Base-by-base conservation (phyloP, 2,329 filamentous ascomycete genomes). In the Arthrobotrys musiformis region DNA sequence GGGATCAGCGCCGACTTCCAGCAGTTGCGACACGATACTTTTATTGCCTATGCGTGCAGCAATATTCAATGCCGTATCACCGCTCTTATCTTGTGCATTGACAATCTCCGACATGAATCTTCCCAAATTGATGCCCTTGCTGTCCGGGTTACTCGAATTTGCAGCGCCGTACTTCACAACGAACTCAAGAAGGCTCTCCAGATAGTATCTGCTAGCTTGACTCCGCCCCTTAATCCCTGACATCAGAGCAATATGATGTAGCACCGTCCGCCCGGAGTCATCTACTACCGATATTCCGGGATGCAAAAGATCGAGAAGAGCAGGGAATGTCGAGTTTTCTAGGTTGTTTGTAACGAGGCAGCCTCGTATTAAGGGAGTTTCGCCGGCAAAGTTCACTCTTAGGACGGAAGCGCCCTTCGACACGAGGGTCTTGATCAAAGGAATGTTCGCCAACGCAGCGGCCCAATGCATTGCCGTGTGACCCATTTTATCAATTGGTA, bases 51-150 rank as follows among this genome's bases (percentile, higher is more conserved):
- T 97, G 78, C 95, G 88, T 1, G 95, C 94, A 1, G 94, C 95
- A 78, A 98, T 91, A 80, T 97, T 97, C 19, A 99, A 86, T 0
- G 95, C 95, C 0, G 95, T 99, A 82, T 99, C 97, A 0, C 95
- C 95, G 35, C 92, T 92, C 81, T 94, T 93, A 83, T 99, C 95
- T 81, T 94, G 92, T 0, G 94, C 91, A 81, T 99, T 98, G 76
- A 99, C 94, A 83, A 99, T 96, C 82, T 98, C 94, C 58, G 92
- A 93, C 89, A 99, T 96, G 84, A 99, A 99, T 40, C 93, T 90
- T 30, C 93, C 94, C 64, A 99, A 88, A 24, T 92, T 93, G 84
- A 98, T 96, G 79, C 88, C 92, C 67, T 89, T 91, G 46, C 84
- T 85, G 11, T 78, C 83, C 78, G 66, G 81, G 81, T 35, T 82